phyloP scores from a whole-genome alignment of 306 rosid species.

The Ceratonia siliqua region DNA sequence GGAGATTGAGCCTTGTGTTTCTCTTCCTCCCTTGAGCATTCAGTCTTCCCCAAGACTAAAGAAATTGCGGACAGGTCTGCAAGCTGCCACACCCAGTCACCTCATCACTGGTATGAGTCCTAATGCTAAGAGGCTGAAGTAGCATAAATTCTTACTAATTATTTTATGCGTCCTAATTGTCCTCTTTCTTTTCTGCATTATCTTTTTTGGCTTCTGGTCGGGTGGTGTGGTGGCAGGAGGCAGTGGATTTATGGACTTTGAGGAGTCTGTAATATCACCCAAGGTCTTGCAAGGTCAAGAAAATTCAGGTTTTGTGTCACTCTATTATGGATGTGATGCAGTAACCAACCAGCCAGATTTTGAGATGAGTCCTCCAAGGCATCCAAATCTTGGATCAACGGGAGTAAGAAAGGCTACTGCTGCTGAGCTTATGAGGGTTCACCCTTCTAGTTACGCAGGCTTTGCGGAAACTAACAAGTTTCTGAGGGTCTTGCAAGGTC shows the following conservation, averaged over 20 bases:
- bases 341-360: constrained; percentile 66
- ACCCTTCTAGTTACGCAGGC: constrained; percentile 63
- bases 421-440: constrained; percentile 70
- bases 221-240: constrained; percentile 54
- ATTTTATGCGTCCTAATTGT: constrained; percentile 13
- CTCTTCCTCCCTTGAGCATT: constrained; percentile 82
- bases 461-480: constrained; percentile 69
- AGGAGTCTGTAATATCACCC: constrained; percentile 87
- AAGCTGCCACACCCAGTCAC: constrained; percentile 52
- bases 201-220: constrained; percentile 21
- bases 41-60: constrained; percentile 93
- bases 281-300: constrained; percentile 99
- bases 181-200: constrained; percentile 22
- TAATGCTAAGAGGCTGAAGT: constrained; percentile 24
- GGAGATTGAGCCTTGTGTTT: constrained; percentile 88
- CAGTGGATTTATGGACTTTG: constrained; percentile 82
- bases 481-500: constrained; percentile 99
- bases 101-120: constrained; percentile 58
- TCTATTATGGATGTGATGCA: constrained; percentile 72
- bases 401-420: constrained; percentile 53
- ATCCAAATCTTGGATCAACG: constrained; percentile 55
- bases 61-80: constrained; percentile 86
- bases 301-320: constrained; percentile 83
- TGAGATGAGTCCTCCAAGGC: constrained; percentile 60
- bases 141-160: neutral